phyloP scores from a whole-genome alignment of 768 basidiomycete genomes.

The Amanita molliuscula region DNA sequence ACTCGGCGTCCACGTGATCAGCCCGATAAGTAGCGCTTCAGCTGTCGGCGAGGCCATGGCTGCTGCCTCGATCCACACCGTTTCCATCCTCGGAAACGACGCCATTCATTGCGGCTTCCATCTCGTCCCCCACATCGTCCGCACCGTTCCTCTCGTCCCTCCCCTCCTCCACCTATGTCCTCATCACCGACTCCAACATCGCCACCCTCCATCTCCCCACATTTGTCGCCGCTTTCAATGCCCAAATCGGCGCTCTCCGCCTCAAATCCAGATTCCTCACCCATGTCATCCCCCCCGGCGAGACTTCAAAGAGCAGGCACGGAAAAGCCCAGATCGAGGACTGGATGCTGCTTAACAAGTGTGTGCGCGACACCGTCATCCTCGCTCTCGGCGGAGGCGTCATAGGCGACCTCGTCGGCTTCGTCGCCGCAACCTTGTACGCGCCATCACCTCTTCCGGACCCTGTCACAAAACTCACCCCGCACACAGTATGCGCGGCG shows the following conservation, averaged over 20 bases:
- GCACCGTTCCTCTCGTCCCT: conserved; percentile 66
- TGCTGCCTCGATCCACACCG: conserved; percentile 49
- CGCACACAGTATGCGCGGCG: conserved; percentile 83
- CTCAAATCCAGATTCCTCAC: conserved; percentile 58
- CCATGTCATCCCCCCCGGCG: conserved; percentile 80
- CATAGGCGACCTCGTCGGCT: conserved; percentile 93
- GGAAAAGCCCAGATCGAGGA: conserved; percentile 94
- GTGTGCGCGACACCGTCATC: conserved; percentile 89
- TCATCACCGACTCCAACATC: conserved; percentile 89
- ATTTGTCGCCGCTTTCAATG: conserved; percentile 58
- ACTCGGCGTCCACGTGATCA: no score
- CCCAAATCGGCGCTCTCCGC: conserved; percentile 20
- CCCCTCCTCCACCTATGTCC: conserved; percentile 78
- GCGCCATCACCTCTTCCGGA: conserved; percentile 20
- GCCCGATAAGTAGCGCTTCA: no score
- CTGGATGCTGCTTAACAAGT: conserved; percentile 77
- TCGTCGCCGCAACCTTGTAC: conserved; percentile 94
- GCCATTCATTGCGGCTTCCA: conserved; percentile 94
- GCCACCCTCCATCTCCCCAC: conserved; percentile 65
- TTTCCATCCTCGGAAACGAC: conserved; percentile 77
- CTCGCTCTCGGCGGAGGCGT: conserved; percentile 95
- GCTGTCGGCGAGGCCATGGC: background rate
- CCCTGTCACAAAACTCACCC: conserved; percentile 6
- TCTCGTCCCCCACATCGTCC: conserved; percentile 75
- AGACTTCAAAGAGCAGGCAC: conserved; percentile 83